phyloP scores from a whole-genome alignment of 768 basidiomycete genomes.

The Fomitopsis serialis region DNA sequence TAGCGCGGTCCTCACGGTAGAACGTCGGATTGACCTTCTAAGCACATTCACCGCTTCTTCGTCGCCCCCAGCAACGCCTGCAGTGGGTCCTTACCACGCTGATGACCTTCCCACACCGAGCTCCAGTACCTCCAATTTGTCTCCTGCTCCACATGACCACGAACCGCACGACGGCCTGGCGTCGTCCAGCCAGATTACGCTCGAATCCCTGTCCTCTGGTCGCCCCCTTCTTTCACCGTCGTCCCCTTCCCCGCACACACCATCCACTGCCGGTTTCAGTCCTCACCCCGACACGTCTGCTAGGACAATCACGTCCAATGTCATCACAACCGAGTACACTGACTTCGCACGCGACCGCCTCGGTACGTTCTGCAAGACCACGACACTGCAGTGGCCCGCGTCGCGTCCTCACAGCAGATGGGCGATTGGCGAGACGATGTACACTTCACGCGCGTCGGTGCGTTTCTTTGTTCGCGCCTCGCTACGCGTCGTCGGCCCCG shows the following conservation, averaged over 20 bases:
- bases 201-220: constrained; percentile 11
- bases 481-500: constrained; percentile 50
- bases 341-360: constrained; percentile 47
- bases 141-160: background rate
- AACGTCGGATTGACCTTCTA: constrained; percentile 63
- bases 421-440: constrained; percentile 75
- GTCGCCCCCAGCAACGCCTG: background rate
- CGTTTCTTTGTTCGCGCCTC: constrained; percentile 69
- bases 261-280: constrained; percentile 14
- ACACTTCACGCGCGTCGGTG: constrained; percentile 57
- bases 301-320: constrained; percentile 44
- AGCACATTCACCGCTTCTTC: constrained; percentile 5
- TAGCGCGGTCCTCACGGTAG: constrained; percentile 58
- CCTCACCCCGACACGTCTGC: constrained; percentile 8
- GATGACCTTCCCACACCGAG: background rate
- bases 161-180: background rate
- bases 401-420: constrained; percentile 65
- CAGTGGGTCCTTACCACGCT: background rate
- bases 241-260: constrained; percentile 6
- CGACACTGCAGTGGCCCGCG: constrained; percentile 71
- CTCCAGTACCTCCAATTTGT: background rate
- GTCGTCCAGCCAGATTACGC: background rate
- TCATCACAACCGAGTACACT: constrained; percentile 47
- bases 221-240: constrained; percentile 11
- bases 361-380: constrained; percentile 58